Conservation (phyloP, 1,284 basidiomycete genomes). For the Omphalotus olearius region DNA sequence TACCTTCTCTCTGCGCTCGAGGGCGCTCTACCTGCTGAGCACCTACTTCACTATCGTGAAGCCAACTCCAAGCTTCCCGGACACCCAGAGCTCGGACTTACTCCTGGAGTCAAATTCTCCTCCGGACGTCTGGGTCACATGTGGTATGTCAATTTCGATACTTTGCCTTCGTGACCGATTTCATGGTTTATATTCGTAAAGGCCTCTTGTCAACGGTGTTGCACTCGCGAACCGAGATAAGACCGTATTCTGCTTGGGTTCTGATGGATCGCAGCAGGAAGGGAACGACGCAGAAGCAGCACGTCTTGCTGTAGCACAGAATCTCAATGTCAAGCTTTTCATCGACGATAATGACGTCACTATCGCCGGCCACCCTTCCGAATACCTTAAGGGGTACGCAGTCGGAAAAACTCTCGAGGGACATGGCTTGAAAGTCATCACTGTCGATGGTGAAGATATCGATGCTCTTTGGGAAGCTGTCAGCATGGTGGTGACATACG, state of each 20-base stretch:
- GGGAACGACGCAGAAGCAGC: conserved; percentile 88
- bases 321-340: conserved; percentile 77
- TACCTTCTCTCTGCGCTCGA: conserved; percentile 77
- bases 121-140: conserved; percentile 83
- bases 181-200: conserved; percentile 17
- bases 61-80: conserved; percentile 83
- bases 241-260: conserved; percentile 77
- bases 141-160: conserved; percentile 41
- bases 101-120: conserved; percentile 84
- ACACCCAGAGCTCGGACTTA: conserved; percentile 81
- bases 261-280: conserved; percentile 86
- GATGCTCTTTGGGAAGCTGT: conserved; percentile 72
- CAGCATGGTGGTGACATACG: conserved; percentile 45
- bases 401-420: conserved; percentile 70
- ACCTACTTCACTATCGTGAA: conserved; percentile 78
- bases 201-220: conserved; percentile 76
- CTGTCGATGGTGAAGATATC: conserved; percentile 72
- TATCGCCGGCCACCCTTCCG: conserved; percentile 79
- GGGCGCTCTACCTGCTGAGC: conserved; percentile 65
- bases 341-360: conserved; percentile 89
- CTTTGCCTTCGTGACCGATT: not conserved
- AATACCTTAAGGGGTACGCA: conserved; percentile 78
- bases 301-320: conserved; percentile 76
- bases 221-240: conserved; percentile 75
- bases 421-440: conserved; percentile 74